These are phyloP conservation scores for Solanum hybrid DNA, from an alignment of 305 asterid species.

Conservation along the genomic window DNA sequence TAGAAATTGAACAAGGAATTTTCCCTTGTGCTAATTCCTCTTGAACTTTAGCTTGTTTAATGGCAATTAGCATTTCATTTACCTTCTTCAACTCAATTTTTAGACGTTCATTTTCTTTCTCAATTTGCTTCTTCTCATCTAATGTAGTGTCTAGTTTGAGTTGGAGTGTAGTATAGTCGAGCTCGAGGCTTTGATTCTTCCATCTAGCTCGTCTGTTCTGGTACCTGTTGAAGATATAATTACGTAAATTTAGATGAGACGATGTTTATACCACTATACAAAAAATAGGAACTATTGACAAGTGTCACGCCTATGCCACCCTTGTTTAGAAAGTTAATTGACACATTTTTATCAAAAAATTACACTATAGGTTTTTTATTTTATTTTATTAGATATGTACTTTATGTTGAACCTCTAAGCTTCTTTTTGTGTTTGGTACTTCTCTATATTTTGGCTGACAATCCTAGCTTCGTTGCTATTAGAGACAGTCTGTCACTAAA, in stretches of 20 bases:
- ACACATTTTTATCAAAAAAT: background rate
- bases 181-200: constrained; percentile 63
- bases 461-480: fast-evolving
- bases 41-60: background rate
- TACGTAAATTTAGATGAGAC: background rate
- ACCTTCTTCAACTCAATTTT: constrained; percentile 37
- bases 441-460: background rate
- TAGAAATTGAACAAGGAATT: background rate
- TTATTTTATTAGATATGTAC: background rate
- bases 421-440: background rate
- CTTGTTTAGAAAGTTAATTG: background rate
- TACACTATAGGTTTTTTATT: background rate
- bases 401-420: background rate
- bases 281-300: background rate
- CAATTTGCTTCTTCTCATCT: constrained; percentile 34
- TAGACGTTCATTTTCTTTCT: constrained; percentile 38
- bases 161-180: constrained; percentile 38
- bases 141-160: constrained; percentile 29
- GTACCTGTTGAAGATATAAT: constrained; percentile 9
- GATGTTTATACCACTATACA: background rate
- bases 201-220: constrained; percentile 70
- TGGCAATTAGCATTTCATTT: constrained; percentile 11
- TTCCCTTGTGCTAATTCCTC: background rate
- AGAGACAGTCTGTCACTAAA: background rate
- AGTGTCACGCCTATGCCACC: background rate